Evolutionary conservation across 441 rosid genomes (phyloP).

Genomic region (Pelargonium cotyledonis): DNA sequence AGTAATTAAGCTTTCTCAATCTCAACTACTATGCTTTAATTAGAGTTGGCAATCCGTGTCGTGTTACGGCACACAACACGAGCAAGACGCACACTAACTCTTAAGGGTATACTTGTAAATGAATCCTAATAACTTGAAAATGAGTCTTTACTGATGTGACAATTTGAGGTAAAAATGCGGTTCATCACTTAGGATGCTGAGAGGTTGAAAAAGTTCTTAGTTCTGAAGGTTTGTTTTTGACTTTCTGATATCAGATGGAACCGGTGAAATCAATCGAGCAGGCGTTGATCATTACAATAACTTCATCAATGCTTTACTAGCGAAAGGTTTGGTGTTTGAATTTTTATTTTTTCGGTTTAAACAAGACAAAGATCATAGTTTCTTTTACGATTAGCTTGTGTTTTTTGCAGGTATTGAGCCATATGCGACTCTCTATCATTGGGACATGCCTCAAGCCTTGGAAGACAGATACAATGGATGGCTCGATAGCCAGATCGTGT

Average conservation of each 20-base stretch:
- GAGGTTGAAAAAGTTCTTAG: too few relatives aligned
- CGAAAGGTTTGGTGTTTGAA: conserved; percentile 34
- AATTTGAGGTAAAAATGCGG: too few relatives aligned
- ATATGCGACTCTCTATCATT: conserved; percentile 63
- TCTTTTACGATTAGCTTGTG: neutral
- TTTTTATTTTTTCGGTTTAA: neutral
- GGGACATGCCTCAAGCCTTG: conserved; percentile 75
- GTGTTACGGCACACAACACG: too few relatives aligned
- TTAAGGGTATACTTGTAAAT: too few relatives aligned
- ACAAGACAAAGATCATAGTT: neutral
- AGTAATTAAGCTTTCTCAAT: conserved; percentile 27
- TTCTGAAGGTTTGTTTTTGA: neutral
- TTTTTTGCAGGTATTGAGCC: conserved; percentile 53
- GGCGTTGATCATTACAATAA: conserved; percentile 61
- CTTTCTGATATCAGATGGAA: conserved; percentile 45
- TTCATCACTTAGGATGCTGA: too few relatives aligned
- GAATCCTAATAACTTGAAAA: too few relatives aligned
- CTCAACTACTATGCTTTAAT: neutral
- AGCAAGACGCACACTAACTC: too few relatives aligned
- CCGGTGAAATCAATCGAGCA: conserved; percentile 70
- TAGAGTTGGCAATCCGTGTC: neutral
- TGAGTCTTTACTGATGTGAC: too few relatives aligned
- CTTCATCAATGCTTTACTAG: conserved; percentile 54
- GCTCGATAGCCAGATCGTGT: conserved; percentile 55
- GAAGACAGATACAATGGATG: conserved; percentile 56